A percentile compares a stretch with the other conserved stretches of the same genome.
Conservation (phyloP, 257 asterid genomes). For the Capsicum rhomboideum region DNA sequence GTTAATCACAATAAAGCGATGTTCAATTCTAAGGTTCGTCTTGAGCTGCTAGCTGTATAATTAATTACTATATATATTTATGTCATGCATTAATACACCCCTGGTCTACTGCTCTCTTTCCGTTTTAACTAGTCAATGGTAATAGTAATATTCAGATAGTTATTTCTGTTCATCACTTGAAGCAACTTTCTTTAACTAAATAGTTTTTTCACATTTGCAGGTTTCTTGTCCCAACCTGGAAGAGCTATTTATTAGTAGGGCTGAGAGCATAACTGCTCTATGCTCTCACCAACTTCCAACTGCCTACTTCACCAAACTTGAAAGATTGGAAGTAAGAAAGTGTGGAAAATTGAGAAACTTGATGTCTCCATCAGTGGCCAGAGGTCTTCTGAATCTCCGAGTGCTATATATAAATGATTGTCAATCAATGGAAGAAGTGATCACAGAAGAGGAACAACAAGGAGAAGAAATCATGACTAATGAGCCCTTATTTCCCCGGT, state of each 20-base stretch:
- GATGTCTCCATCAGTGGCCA: neutral
- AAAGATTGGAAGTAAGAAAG: rapidly evolving
- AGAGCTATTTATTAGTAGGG: rapidly evolving
- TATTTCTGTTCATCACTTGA: too few species aligned
- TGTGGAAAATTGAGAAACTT: neutral
- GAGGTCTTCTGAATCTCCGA: neutral
- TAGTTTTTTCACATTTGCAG: too few species aligned
- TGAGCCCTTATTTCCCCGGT: neutral
- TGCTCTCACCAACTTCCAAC: neutral
- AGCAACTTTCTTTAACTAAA: too few species aligned
- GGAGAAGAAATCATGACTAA: neutral
- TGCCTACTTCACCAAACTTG: neutral
- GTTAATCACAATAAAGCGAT: neutral
- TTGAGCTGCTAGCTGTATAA: too few species aligned
- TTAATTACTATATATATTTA: too few species aligned
- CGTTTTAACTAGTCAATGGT: too few species aligned
- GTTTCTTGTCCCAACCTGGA: neutral
- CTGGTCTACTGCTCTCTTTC: too few species aligned
- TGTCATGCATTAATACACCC: too few species aligned
- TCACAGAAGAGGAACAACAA: neutral
- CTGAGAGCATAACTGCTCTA: neutral
- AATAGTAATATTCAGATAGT: too few species aligned
- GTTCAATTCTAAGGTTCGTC: neutral
- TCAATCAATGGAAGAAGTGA: neutral
- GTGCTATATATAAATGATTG: rapidly evolving